Evolutionary conservation across 140 eudicot genomes (phyloP), one percentile per base, ranked within the genome.

Genomic region (Cichorium intybus): DNA sequence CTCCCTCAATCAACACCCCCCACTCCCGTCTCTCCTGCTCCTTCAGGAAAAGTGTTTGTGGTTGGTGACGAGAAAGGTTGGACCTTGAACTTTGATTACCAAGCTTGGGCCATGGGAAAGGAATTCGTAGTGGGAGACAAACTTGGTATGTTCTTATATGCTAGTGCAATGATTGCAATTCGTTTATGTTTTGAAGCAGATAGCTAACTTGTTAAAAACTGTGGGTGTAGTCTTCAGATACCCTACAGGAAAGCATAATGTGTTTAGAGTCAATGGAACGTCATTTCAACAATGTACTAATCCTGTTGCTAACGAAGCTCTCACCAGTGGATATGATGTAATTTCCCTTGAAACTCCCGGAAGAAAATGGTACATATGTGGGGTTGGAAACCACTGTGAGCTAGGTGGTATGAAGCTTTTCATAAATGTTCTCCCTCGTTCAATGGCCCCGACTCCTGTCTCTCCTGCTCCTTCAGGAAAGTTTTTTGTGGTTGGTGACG

Each of bases 401-500:
- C 0, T 1, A 1, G 72, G 65, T 2, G 59, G 33, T 10, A 60
- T 72, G 79, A 81, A 77, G 72, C 46, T 39, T 14, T 68, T 73
- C n/a, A 68, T 76, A 21, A 62, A 34, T 1, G 77, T 81, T 10
- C 22, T 62, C 24, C 77, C 63, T 22, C 57, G 35, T 22, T 6
- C 41, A 56, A 33, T 14, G 3, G 10, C 62, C 3, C 62, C 41
- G 6, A 24, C 62, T 27, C 10, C 15, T 24, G 43, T 33, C 17
- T 31, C 48, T 7, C 64, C 48, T 35, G 51, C 33, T 12, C 67
- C 67, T 23, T 49, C 76, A 21, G 75, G 76, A 10, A 74, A 47
- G 20, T 76, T 65, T n/a, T 66, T 56, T 49, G 26, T 70, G 9
- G 85, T 83, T 56, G 89, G 89, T 43, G 77, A 72, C 18, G 77